Percentiles rank a stretch among this genome's conserved stretches.
phyloP scores from a whole-genome alignment of 78 protist species.

The Blattamonas nauphoetae region DNA sequence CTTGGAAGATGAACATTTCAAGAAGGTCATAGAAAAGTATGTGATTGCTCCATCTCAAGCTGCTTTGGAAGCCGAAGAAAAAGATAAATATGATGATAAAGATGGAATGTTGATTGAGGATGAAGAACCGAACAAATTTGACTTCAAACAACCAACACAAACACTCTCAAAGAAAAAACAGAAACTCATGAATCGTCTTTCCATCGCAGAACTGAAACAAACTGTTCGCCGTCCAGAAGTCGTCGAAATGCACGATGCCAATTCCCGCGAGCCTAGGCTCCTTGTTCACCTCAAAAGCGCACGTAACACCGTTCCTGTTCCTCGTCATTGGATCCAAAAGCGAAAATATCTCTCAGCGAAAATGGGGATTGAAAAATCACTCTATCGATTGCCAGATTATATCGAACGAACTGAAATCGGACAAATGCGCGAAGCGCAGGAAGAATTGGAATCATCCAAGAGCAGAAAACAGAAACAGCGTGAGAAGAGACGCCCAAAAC shows the following conservation, averaged over 20 bases:
- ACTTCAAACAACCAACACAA: too few relatives aligned
- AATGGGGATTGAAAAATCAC: conserved; percentile 75
- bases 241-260: conserved; percentile 65
- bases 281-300: conserved; percentile 70
- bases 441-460: conserved; percentile 46
- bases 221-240: conserved; percentile 53
- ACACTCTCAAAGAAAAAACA: conserved; percentile 48
- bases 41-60: too few relatives aligned
- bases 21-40: too few relatives aligned
- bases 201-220: conserved; percentile 77
- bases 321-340: conserved; percentile 93
- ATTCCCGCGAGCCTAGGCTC: conserved; percentile 75
- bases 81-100: too few relatives aligned
- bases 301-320: conserved; percentile 86
- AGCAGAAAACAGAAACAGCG: conserved; percentile 52
- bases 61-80: too few relatives aligned
- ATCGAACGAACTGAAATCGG: conserved; percentile 92
- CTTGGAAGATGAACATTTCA: too few relatives aligned
- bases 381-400: conserved; percentile 82
- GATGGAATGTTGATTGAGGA: too few relatives aligned
- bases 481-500: conserved; percentile 62
- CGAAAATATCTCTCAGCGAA: conserved; percentile 83
- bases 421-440: conserved; percentile 61
- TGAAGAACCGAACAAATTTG: too few relatives aligned
- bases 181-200: conserved; percentile 40